Evolutionary conservation across 2,329 filamentous ascomycete genomes (phyloP).

Genomic region (Celoporthe dispersa): DNA sequence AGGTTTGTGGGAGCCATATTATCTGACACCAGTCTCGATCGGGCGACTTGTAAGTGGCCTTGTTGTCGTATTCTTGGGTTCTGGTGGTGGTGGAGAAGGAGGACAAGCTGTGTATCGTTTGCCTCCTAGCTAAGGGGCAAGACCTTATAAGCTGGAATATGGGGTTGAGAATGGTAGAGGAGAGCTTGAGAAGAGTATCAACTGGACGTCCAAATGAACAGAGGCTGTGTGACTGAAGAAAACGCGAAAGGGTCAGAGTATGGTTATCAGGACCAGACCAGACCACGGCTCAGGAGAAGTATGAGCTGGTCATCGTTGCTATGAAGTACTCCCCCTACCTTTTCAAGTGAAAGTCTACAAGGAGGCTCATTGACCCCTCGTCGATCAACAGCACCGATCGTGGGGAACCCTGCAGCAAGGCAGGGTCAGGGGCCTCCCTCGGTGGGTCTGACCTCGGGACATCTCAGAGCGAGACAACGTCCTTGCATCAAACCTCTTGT

Average conservation of each 20-base stretch:
- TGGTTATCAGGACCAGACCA: not conserved
- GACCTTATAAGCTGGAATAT: not conserved
- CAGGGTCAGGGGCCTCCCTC: not conserved
- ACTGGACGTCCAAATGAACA: not conserved
- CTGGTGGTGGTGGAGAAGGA: not conserved
- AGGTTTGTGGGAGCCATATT: constrained; percentile 56
- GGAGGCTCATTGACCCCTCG: not conserved
- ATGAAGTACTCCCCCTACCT: not conserved
- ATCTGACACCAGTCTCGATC: not conserved
- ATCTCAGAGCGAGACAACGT: constrained; percentile 3
- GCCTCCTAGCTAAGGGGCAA: not conserved
- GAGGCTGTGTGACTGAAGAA: not conserved
- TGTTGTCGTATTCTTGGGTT: not conserved
- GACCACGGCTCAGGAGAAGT: not conserved
- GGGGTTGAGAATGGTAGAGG: not conserved
- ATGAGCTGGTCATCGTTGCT: not conserved
- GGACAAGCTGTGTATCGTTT: not conserved
- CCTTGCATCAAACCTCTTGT: not conserved
- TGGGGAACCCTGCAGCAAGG: constrained; percentile 1
- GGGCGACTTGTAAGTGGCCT: not conserved
- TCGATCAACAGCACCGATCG: constrained; percentile 8
- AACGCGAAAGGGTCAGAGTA: not conserved
- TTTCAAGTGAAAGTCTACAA: not conserved
- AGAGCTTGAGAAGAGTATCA: not conserved
- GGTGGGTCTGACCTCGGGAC: not conserved